Evolutionary conservation across 106 monocot species (phyloP).

Genomic region (Apostasia ramifera): DNA sequence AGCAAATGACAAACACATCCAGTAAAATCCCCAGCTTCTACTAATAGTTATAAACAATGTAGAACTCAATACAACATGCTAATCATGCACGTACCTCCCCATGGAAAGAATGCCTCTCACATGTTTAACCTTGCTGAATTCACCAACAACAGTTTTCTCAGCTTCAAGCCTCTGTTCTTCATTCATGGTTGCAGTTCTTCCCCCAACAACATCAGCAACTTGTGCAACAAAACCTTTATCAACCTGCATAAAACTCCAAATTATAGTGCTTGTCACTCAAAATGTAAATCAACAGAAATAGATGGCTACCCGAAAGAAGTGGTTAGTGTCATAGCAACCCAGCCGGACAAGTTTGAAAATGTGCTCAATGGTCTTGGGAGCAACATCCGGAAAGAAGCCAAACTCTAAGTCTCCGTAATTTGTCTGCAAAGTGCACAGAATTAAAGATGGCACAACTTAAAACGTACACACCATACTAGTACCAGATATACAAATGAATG

Average conservation of each 20-base stretch:
- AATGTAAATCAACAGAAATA: not conserved
- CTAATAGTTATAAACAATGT: not conserved
- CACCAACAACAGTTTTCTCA: slow-evolving; percentile 88
- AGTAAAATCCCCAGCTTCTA: not conserved
- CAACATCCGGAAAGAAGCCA: slow-evolving; percentile 77
- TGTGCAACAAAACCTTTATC: slow-evolving; percentile 98
- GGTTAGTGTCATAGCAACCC: slow-evolving; percentile 93
- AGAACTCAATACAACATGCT: slow-evolving; percentile 3
- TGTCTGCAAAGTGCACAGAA: slow-evolving; percentile 38
- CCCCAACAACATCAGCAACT: slow-evolving; percentile 82
- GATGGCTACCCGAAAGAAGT: slow-evolving; percentile 86
- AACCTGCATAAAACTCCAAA: slow-evolving; percentile 36
- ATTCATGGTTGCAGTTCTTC: slow-evolving; percentile 89
- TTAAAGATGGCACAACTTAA: not conserved
- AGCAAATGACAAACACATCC: not conserved
- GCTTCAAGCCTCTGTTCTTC: slow-evolving; percentile 74
- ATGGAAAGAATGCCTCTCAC: slow-evolving; percentile 95
- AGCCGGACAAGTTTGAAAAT: slow-evolving; percentile 92
- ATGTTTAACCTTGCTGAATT: slow-evolving; percentile 93
- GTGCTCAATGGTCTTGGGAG: slow-evolving; percentile 94
- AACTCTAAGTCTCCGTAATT: slow-evolving; percentile 93
- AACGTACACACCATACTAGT: not conserved
- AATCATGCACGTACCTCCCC: slow-evolving; percentile 64
- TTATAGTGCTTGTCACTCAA: not conserved
- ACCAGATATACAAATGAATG: not conserved